Evolutionary conservation across 352 stramenopile genomes (phyloP).

Genomic region (Phytopythium cucurbitacearum): DNA sequence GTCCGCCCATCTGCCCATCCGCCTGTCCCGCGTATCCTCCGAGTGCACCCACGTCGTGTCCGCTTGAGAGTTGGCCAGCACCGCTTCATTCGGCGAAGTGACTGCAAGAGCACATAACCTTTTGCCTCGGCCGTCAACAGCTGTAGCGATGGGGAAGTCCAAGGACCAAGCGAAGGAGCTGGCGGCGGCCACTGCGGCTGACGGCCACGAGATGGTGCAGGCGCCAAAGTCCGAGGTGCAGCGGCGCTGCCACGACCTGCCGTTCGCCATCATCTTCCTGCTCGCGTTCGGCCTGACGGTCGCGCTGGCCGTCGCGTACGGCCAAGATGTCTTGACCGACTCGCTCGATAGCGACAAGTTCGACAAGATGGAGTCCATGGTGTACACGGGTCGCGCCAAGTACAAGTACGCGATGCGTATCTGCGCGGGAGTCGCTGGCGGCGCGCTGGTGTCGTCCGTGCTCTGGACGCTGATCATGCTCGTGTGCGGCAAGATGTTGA

Average conservation of each 20-base stretch:
- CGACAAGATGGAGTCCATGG: conserved; percentile 3
- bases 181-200: neutral
- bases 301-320: conserved; percentile 18
- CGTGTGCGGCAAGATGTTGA: conserved; percentile 53
- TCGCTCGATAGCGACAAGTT: conserved; percentile 8
- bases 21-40: too few species aligned
- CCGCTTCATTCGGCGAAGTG: neutral
- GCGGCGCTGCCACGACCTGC: conserved; percentile 17
- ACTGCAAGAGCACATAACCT: neutral
- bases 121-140: neutral
- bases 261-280: conserved; percentile 21
- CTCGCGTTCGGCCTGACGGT: conserved; percentile 18
- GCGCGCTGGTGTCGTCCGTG: conserved; percentile 31
- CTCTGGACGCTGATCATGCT: conserved; percentile 53
- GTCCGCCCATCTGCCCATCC: neutral
- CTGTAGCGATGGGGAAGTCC: conserved; percentile 3
- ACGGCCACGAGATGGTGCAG: conserved; percentile 9
- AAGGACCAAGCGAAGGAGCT: conserved; percentile 6
- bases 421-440: conserved; percentile 36
- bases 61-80: neutral
- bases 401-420: conserved; percentile 56
- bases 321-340: conserved; percentile 19
- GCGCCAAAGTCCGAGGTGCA: conserved; percentile 21
- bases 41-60: too few species aligned
- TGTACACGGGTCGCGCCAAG: conserved; percentile 22